Conservation (phyloP, 768 basidiomycete species). For the Fomitopsis pulvina region DNA sequence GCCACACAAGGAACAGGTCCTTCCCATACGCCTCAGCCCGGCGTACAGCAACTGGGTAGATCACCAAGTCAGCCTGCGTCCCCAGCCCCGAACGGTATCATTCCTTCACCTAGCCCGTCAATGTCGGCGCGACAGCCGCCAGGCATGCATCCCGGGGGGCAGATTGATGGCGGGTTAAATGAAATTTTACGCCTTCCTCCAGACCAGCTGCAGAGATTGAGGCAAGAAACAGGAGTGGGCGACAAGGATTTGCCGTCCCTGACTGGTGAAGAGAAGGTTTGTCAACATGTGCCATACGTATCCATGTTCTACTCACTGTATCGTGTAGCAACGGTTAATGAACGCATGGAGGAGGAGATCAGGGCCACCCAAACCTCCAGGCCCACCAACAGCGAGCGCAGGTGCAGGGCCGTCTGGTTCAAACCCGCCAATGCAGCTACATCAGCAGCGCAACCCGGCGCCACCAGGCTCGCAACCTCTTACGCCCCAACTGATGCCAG, state of each 20-base stretch:
- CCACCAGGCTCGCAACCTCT: slow-evolving; percentile 14
- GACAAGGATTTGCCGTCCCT: slow-evolving; percentile 42
- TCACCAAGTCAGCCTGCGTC: slow-evolving; percentile 58
- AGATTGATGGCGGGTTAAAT: slow-evolving; percentile 25
- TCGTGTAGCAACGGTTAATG: slow-evolving; percentile 8
- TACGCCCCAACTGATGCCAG: slow-evolving; percentile 45
- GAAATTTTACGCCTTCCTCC: slow-evolving; percentile 40
- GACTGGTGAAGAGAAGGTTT: slow-evolving; percentile 56
- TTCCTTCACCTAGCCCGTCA: slow-evolving; percentile 55
- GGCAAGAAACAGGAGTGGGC: slow-evolving; percentile 34
- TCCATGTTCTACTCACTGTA: background rate
- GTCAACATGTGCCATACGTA: slow-evolving; percentile 6
- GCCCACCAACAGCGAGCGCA: slow-evolving; percentile 29
- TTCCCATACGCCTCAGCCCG: slow-evolving; percentile 32
- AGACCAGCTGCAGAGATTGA: slow-evolving; percentile 27
- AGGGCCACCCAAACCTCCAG: slow-evolving; percentile 12
- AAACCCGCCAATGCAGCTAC: slow-evolving; percentile 25
- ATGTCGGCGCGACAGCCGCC: slow-evolving; percentile 42
- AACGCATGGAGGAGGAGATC: background rate
- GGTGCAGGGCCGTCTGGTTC: slow-evolving; percentile 34
- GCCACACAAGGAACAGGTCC: slow-evolving; percentile 30
- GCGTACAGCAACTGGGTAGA: slow-evolving; percentile 39
- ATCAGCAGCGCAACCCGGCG: slow-evolving; percentile 26
- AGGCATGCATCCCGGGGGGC: slow-evolving; percentile 15
- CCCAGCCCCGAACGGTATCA: slow-evolving; percentile 39